A percentile compares a stretch with the other conserved stretches of the same genome.
These are phyloP conservation scores for Limnanthes douglasii DNA, from an alignment of 345 rosid species.

Conservation along the genomic window DNA sequence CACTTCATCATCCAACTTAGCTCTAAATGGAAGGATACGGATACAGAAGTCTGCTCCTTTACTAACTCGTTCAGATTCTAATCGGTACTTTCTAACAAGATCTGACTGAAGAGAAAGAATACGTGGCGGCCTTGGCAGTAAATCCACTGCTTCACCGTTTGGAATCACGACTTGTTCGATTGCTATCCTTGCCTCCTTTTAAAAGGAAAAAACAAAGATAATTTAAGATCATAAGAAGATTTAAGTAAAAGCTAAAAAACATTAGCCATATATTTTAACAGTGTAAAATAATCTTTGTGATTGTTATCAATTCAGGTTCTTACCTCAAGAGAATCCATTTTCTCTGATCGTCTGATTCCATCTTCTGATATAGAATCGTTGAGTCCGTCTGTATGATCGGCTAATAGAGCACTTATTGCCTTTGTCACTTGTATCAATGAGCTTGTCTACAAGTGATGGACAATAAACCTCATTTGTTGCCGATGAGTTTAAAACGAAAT, in stretches of 20 bases:
- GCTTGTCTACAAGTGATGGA: constrained; percentile 45
- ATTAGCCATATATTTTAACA: too few species aligned
- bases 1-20: constrained; percentile 8
- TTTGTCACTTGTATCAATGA: constrained; percentile 66
- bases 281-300: too few species aligned
- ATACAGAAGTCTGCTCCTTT: constrained; percentile 32
- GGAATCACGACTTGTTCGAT: constrained; percentile 69
- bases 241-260: background rate
- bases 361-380: constrained; percentile 35
- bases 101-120: constrained; percentile 52
- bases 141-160: constrained; percentile 44
- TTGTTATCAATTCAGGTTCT: too few species aligned
- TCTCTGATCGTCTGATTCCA: constrained; percentile 33
- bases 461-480: constrained; percentile 3
- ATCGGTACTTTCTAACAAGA: constrained; percentile 37
- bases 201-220: background rate
- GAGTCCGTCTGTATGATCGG: constrained; percentile 30
- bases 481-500: background rate
- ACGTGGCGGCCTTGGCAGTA: constrained; percentile 45
- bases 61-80: constrained; percentile 37
- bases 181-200: constrained; percentile 71
- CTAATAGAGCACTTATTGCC: constrained; percentile 33
- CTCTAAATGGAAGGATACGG: constrained; percentile 43
- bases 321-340: constrained; percentile 79
- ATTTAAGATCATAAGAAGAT: background rate